A percentile compares a stretch with the other conserved stretches of the same genome.
Conservation (phyloP, 306 rosid genomes). For the Cucurbita ficifolia region DNA sequence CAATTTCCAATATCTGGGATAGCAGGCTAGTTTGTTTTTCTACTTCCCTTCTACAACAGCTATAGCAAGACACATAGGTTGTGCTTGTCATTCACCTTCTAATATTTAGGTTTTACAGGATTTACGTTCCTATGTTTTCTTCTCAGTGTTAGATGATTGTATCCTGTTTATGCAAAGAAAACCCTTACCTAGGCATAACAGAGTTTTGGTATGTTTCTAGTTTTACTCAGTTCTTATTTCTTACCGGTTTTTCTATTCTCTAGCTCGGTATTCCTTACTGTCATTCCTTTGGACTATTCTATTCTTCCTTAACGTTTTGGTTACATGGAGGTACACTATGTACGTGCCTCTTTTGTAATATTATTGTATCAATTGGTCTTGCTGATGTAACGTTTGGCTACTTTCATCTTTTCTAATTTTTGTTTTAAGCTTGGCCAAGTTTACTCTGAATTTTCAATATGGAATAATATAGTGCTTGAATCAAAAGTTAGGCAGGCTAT, state of each 20-base stretch:
- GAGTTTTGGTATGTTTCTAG: background rate
- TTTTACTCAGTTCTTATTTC: background rate
- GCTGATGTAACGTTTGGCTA: background rate
- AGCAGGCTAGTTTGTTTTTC: background rate
- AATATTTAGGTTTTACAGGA: background rate
- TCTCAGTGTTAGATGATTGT: too few relatives aligned
- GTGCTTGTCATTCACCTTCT: background rate
- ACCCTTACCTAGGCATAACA: background rate
- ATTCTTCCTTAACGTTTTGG: background rate
- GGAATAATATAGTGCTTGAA: background rate
- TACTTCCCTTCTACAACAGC: background rate
- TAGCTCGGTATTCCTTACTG: background rate
- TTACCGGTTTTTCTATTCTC: background rate
- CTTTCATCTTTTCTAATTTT: background rate
- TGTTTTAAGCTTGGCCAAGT: background rate
- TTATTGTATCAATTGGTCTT: background rate
- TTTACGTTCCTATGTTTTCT: background rate
- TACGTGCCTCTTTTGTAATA: background rate
- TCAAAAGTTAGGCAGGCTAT: background rate
- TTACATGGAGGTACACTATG: background rate
- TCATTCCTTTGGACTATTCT: background rate
- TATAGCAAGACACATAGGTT: background rate
- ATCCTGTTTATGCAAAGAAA: background rate
- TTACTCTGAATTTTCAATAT: background rate
- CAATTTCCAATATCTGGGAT: background rate